These are phyloP conservation scores for Daldinia loculata DNA, from an alignment of 495 filamentous ascomycete genomes.

Conservation along the genomic window DNA sequence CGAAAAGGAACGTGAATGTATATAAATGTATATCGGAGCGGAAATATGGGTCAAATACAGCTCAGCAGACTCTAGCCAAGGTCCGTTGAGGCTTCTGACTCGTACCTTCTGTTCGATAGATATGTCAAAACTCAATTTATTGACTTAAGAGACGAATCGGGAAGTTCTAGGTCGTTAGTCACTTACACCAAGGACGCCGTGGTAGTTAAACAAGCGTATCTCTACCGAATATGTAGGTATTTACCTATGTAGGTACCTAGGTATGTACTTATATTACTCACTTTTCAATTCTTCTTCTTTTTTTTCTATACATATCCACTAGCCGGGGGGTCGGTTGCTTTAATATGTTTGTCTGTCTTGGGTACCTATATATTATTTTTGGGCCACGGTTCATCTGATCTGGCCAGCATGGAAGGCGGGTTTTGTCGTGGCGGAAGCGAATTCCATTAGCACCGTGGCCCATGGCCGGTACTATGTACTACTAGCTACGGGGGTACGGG, in stretches of 20 bases:
- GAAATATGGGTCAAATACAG: constrained; percentile 21
- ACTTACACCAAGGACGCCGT: constrained; percentile 23
- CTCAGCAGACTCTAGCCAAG: neutral
- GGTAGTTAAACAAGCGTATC: constrained; percentile 9
- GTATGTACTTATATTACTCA: constrained; percentile 4
- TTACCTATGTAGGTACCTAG: neutral
- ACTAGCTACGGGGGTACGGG: constrained; percentile 9
- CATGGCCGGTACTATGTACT: neutral
- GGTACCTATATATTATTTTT: constrained; percentile 1
- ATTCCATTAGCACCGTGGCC: constrained; percentile 34
- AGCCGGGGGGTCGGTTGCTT: constrained; percentile 23
- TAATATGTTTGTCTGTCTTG: constrained; percentile 36
- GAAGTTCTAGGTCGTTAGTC: constrained; percentile 19
- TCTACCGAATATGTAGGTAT: constrained; percentile 4
- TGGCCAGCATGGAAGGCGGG: constrained; percentile 38
- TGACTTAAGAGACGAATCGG: constrained; percentile 27
- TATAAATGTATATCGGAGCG: neutral
- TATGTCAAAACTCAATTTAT: constrained; percentile 32
- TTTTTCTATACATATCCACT: neutral
- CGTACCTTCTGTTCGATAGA: constrained; percentile 34
- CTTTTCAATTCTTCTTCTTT: neutral
- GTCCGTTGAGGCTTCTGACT: constrained; percentile 3
- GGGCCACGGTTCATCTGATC: constrained; percentile 43
- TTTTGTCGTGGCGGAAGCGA: constrained; percentile 38
- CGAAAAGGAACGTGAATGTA: constrained; percentile 9